phyloP scores from a whole-genome alignment of 2,329 filamentous ascomycete genomes.

The Pyricularia sp. region DNA sequence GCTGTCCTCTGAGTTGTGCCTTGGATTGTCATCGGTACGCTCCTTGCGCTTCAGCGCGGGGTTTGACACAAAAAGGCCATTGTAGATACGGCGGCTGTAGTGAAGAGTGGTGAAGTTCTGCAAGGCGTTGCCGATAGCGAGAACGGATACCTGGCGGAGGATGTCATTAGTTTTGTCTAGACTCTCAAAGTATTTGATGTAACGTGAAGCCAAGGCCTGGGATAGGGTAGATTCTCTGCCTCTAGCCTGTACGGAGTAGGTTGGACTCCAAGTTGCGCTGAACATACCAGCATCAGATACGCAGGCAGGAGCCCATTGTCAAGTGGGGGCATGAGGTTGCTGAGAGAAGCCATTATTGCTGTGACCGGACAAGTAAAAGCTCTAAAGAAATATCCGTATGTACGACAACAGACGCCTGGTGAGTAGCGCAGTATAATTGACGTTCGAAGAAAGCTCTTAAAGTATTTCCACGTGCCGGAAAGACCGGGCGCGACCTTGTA shows the following conservation, averaged over 20 bases:
- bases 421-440: not conserved
- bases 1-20: slow-evolving; percentile 39
- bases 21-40: slow-evolving; percentile 16
- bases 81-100: slow-evolving; percentile 84
- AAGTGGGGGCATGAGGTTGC: slow-evolving; percentile 1
- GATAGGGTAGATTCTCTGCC: not conserved
- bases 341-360: not conserved
- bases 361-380: not conserved
- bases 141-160: slow-evolving; percentile 58
- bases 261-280: not conserved
- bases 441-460: not conserved
- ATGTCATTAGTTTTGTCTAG: not conserved
- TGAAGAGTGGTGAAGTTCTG: slow-evolving; percentile 74
- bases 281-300: slow-evolving; percentile 46
- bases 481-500: not conserved
- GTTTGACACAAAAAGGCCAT: slow-evolving; percentile 50
- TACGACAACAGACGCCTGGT: too few species aligned
- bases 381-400: not conserved
- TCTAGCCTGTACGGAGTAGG: too few species aligned
- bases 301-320: slow-evolving; percentile 47
- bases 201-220: not conserved
- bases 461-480: not conserved
- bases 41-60: slow-evolving; percentile 28
- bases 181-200: too few species aligned
- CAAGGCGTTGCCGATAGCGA: slow-evolving; percentile 75